These are phyloP conservation scores for Drosera capensis DNA, from an alignment of 148 eudicot species.

Conservation along the genomic window DNA sequence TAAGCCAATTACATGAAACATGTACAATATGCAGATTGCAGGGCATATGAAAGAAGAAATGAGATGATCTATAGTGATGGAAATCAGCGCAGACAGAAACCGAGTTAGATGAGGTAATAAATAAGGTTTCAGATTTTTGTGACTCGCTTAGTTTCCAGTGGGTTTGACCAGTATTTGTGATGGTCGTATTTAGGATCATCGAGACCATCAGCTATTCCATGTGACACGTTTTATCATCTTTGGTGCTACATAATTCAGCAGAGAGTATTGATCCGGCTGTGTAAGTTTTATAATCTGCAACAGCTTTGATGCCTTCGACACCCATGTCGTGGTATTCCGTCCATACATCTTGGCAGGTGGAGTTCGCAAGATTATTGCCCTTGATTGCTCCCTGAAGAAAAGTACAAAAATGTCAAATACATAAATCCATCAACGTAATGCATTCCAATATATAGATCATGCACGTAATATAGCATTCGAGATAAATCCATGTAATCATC, in stretches of 20 bases:
- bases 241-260: conserved; percentile 81
- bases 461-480: too few species aligned
- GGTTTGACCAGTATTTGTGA: conserved; percentile 92
- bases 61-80: background rate
- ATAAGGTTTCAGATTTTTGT: background rate
- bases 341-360: conserved; percentile 81
- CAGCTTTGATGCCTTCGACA: conserved; percentile 61
- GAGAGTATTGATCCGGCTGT: conserved; percentile 53
- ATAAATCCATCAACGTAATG: background rate
- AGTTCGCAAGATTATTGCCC: conserved; percentile 62
- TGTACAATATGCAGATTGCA: too few species aligned
- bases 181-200: conserved; percentile 72
- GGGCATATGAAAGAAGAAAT: background rate
- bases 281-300: conserved; percentile 64
- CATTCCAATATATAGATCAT: too few species aligned
- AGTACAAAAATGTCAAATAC: background rate
- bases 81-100: background rate
- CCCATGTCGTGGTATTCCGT: conserved; percentile 99
- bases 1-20: background rate
- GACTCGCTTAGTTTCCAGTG: conserved; percentile 72
- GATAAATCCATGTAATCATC: too few species aligned
- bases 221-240: conserved; percentile 89
- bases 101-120: background rate
- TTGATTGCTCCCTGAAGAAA: conserved; percentile 60
- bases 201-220: conserved; percentile 81